A percentile compares a stretch with the other conserved stretches of the same genome.
phyloP scores from a whole-genome alignment of 2,329 filamentous ascomycete species.

The Rutstroemia sp. region DNA sequence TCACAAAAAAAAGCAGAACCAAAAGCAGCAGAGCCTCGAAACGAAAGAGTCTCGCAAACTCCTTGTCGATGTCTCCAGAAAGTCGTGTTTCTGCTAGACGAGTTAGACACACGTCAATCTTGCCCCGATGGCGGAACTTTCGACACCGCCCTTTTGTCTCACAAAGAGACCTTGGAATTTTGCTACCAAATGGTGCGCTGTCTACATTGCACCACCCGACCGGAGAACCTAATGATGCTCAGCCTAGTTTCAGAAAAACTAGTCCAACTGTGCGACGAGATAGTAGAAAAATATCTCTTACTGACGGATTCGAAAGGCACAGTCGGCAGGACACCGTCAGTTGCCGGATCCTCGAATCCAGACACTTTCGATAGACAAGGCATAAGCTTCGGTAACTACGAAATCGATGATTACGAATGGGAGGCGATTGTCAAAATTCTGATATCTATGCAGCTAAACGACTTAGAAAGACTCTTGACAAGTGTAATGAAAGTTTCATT shows the following conservation, averaged over 20 bases:
- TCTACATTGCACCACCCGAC: not conserved
- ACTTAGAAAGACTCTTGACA: not conserved
- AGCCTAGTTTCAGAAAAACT: not conserved
- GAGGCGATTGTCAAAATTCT: not conserved
- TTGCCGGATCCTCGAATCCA: not conserved
- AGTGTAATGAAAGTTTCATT: not conserved
- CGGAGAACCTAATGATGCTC: not conserved
- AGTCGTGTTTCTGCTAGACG: not conserved
- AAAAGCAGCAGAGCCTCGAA: not conserved
- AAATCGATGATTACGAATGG: not conserved
- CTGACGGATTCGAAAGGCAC: not conserved
- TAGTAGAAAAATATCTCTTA: not conserved
- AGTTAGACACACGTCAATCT: not conserved
- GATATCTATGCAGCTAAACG: not conserved
- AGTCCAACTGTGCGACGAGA: not conserved
- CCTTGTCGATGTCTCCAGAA: not conserved
- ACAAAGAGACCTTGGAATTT: not conserved
- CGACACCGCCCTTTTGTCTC: not conserved
- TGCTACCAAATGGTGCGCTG: not conserved
- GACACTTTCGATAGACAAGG: not conserved
- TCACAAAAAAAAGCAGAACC: not conserved
- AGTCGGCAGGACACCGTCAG: not conserved
- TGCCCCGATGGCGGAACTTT: not conserved
- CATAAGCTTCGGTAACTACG: not conserved
- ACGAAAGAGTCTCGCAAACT: not conserved